Percentiles rank a stretch among this genome's conserved stretches.
Evolutionary conservation across 257 asterid species (phyloP).

Genomic region (Solanum medicagineum): DNA sequence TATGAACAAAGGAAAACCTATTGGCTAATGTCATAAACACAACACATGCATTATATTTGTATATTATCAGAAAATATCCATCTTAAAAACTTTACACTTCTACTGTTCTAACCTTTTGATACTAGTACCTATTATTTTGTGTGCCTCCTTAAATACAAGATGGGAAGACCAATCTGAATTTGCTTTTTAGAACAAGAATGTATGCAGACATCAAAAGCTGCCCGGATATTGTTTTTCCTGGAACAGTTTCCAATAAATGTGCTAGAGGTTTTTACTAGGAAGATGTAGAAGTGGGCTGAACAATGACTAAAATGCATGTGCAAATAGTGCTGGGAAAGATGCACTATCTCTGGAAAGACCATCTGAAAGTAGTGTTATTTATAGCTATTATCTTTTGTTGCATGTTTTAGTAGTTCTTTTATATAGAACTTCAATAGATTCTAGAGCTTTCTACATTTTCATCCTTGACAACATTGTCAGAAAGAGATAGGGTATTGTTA

Average conservation of each 20-base stretch:
- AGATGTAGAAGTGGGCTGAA: background rate
- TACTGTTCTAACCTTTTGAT: too few species aligned
- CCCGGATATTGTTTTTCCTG: background rate
- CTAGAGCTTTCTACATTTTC: too few species aligned
- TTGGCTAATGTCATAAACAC: background rate
- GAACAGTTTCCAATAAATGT: background rate
- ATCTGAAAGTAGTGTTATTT: background rate
- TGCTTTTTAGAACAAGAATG: background rate
- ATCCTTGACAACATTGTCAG: too few species aligned
- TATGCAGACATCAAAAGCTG: background rate
- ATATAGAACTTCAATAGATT: too few species aligned
- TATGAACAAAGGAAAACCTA: background rate
- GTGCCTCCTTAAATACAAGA: background rate
- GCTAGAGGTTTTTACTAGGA: background rate
- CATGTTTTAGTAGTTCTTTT: too few species aligned
- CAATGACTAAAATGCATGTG: background rate
- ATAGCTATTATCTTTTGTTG: too few species aligned
- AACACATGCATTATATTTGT: too few species aligned
- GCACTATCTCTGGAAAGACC: background rate
- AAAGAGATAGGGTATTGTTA: too few species aligned
- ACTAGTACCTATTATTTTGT: too few species aligned
- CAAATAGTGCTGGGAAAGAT: background rate
- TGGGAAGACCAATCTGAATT: background rate
- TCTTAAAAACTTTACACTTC: background rate
- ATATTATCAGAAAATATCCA: background rate